Base-by-base conservation (phyloP, 805 yeast species). In the Zygotorulaspora danielsina region DNA sequence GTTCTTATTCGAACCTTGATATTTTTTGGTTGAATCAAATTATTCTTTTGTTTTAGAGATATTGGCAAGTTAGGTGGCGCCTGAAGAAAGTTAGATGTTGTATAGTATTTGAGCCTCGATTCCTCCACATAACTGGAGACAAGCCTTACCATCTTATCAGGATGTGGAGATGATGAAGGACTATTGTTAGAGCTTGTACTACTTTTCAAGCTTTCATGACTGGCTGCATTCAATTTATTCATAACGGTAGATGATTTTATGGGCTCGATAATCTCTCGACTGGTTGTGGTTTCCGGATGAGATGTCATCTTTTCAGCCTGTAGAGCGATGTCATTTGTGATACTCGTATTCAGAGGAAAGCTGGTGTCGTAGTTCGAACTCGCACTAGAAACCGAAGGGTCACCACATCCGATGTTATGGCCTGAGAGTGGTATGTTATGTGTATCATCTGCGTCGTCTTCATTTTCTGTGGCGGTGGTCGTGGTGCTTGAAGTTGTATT, bases 31-130 rank as follows among this genome's bases (percentile, higher is more conserved):
- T 57, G 59, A 13, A 57, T 54, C 17, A 61, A 36, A 36, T 56
- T 58, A 33, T 61, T 59, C 36, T 54, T 59, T 27, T 55, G 57
- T 31, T 62, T 63, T 28, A 62, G 42, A 10, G 61, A 42, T 6
- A 53, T 37, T 1, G 67, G 67, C 17, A 61, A 34, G 33, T 63
- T 53, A 2, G 65, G 65, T n/a, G 66, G 65, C 2, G 64, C 54
- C 32, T 60, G 57, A 6, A 59, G 41, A n/a, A 60, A 57, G 34
- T 63, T 62, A 4, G 63, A 53, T 1, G 67, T 55, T 11, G 54
- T 55, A 36, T 45, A 51, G 42, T 60, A 62, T 24, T 59, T 56
- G 26, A 61, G 39, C 38, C 64, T 49, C 16, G 55, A 36, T 37
- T 60, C 64, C 26, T 61, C 64, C 2, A 61, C 62, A 39, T 60